These are phyloP conservation scores for Colletotrichum scovillei DNA, from an alignment of 2,329 filamentous ascomycete genomes.

Conservation along the genomic window DNA sequence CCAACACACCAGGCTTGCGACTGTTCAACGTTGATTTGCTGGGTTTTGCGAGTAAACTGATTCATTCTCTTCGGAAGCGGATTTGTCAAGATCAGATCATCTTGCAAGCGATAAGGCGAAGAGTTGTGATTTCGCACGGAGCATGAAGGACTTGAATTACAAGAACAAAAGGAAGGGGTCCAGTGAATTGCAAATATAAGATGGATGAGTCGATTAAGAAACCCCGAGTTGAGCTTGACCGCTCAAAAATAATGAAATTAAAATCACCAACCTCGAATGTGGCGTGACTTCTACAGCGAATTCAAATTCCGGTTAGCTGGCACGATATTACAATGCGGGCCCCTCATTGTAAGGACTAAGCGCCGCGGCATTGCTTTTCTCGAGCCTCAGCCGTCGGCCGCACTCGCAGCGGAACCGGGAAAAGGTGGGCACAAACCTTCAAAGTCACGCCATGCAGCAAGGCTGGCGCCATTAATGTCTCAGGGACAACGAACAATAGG, in stretches of 20 bases:
- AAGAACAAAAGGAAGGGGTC: neutral
- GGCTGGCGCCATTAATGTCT: conserved; percentile 2
- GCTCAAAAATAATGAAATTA: neutral
- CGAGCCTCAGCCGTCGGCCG: conserved; percentile 13
- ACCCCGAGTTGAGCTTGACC: neutral
- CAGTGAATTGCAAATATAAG: neutral
- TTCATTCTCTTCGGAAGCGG: neutral
- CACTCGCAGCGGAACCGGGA: neutral
- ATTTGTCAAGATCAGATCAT: neutral
- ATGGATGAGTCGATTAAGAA: neutral
- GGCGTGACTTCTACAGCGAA: neutral
- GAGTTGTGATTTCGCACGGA: no score
- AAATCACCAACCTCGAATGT: neutral
- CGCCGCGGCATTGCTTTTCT: conserved; percentile 18
- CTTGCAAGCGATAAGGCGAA: no score
- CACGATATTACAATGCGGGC: conserved; percentile 1
- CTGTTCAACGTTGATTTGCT: neutral
- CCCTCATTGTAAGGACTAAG: neutral
- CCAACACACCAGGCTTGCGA: conserved; percentile 1
- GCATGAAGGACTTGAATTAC: neutral
- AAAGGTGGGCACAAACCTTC: conserved; percentile 4
- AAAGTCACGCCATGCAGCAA: conserved; percentile 6
- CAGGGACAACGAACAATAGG: neutral
- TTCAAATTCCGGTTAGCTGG: neutral
- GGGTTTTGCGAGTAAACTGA: neutral